Evolutionary conservation across 192 early-diverging fungal genomes (phyloP), one percentile per base, ranked within the genome.

Genomic region (Coemansia sp.): DNA sequence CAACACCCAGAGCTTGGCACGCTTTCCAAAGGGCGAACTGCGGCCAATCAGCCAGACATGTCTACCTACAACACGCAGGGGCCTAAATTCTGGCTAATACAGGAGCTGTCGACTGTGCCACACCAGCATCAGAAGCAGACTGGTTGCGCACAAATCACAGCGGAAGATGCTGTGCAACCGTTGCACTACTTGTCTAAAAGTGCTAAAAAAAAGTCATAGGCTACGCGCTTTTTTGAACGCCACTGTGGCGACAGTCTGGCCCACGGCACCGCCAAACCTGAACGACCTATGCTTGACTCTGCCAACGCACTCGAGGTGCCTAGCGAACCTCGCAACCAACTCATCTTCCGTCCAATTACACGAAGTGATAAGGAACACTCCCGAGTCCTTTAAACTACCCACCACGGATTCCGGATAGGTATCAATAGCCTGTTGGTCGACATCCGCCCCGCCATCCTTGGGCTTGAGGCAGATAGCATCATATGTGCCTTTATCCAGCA

Each of bases 301-400:
- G 9, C 85, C 89, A 34, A 85, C 70, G 45, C 88, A 89, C 38
- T 81, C 83, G 50, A 97, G 90, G 10, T 85, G 72, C 37, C 67
- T 65, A 69, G 65, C 39, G 48, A 78, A 80, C 23, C 61, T 56
- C 26, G 79, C 76, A 3, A 90, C 76, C 67, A 97, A 79, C 76
- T 97, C 95, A 10, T 91, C 85, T 56, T 92, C 89, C 3, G 94
- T 95, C 92, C 92, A 97, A 48, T 97, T 97, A 71, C 95, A 97
- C 55, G 89, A 91, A 2, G 95, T 97, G 57, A 97, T 94, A 58
- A 97, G 68, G 10, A 97, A 85, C 24, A 82, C 70, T 3, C 88
- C 76, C 10, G 26, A 20, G 39, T 86, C 82, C 10, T 74, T 79
- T 39, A 95, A 85, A 73, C 94, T 84, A 14, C 51, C 28, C 3